Evolutionary conservation across 73 alveolate genomes (phyloP).

Genomic region (Breviolum minutum): DNA sequence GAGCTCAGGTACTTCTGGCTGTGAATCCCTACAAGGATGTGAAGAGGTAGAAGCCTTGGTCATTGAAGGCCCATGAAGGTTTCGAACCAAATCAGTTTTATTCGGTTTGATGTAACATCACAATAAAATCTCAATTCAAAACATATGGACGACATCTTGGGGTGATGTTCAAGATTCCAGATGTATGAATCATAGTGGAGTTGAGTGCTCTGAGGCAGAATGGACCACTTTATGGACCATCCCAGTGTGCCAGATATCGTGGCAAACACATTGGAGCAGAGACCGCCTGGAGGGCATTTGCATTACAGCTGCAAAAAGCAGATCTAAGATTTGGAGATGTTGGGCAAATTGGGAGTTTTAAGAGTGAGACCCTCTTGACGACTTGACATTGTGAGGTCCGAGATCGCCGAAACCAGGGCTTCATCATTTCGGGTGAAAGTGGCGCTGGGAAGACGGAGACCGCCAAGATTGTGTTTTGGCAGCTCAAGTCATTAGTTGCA

Average conservation of each 20-base stretch:
- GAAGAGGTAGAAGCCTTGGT: conserved; percentile 2
- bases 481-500: not conserved
- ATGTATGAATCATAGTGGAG: not conserved
- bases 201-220: not conserved
- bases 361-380: not conserved
- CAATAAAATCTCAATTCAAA: no score
- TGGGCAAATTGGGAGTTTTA: not conserved
- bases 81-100: no score
- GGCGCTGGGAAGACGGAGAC: conserved; percentile 99
- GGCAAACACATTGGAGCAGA: conserved; percentile 96
- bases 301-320: not conserved
- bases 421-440: conserved; percentile 99
- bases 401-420: conserved; percentile 97
- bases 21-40: conserved; percentile 95
- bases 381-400: conserved; percentile 43
- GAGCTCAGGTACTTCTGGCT: conserved; percentile 63
- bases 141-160: no score
- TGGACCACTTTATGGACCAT: conserved; percentile 46
- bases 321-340: no score
- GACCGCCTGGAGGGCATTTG: conserved; percentile 97
- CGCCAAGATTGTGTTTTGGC: conserved; percentile 98
- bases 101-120: no score
- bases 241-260: conserved; percentile 54
- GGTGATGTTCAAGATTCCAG: no score
- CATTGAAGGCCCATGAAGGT: not conserved